Evolutionary conservation across 2,329 filamentous ascomycete species (phyloP).

Genomic region (Metarhizium humberi): DNA sequence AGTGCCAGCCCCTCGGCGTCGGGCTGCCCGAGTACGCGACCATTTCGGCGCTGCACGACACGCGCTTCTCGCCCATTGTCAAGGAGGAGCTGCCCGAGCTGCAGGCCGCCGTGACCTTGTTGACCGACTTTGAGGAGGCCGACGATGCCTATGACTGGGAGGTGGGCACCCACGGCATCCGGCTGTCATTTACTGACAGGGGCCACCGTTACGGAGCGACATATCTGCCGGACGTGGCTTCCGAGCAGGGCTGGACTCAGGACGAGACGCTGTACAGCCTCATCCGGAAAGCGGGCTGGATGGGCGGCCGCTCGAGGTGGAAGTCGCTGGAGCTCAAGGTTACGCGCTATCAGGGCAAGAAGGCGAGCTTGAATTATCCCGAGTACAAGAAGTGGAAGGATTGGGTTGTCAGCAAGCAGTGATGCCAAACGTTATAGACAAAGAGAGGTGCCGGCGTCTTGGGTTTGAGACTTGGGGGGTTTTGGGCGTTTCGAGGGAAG

Average conservation of each 20-base stretch:
- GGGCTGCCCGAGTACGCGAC: conserved; percentile 75
- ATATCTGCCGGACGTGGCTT: conserved; percentile 84
- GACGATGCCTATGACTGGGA: conserved; percentile 73
- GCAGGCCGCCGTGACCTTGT: conserved; percentile 65
- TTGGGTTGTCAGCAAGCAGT: conserved; percentile 40
- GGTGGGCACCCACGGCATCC: conserved; percentile 75
- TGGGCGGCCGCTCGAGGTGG: conserved; percentile 71
- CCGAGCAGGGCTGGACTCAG: conserved; percentile 90
- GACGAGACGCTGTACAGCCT: conserved; percentile 84
- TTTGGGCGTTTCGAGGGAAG: too few relatives aligned
- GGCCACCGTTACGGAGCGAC: conserved; percentile 72
- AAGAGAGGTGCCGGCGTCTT: background rate
- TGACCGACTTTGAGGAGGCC: conserved; percentile 76
- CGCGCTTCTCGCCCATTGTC: conserved; percentile 49
- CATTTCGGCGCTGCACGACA: conserved; percentile 62
- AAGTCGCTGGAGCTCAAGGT: conserved; percentile 68
- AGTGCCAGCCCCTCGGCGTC: conserved; percentile 59
- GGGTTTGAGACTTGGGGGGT: background rate
- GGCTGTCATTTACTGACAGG: conserved; percentile 73
- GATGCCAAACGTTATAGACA: background rate
- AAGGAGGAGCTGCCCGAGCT: conserved; percentile 45
- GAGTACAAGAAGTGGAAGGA: conserved; percentile 75
- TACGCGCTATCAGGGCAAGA: conserved; percentile 79
- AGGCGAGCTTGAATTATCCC: conserved; percentile 57
- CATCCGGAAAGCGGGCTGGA: conserved; percentile 93